These are phyloP conservation scores for Jacaranda mimosifolia DNA, from an alignment of 257 asterid species.

Conservation along the genomic window DNA sequence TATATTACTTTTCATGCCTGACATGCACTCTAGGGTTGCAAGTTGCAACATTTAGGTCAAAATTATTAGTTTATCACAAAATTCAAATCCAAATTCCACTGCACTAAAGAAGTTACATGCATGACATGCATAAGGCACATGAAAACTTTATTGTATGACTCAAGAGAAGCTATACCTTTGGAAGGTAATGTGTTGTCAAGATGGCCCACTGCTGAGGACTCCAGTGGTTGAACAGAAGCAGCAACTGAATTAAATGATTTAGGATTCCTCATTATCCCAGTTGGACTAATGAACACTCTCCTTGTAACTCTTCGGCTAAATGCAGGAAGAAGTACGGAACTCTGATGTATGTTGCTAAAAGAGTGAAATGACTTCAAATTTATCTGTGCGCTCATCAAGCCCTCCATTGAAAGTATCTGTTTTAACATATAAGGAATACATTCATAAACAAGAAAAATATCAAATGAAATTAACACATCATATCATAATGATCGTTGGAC, in stretches of 20 bases:
- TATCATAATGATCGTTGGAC: too few species aligned
- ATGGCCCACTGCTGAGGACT: constrained; percentile 46
- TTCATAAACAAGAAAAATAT: background rate
- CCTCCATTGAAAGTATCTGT: constrained; percentile 67
- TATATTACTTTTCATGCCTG: background rate
- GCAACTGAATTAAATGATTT: constrained; percentile 52
- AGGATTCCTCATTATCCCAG: constrained; percentile 48
- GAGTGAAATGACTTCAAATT: constrained; percentile 51
- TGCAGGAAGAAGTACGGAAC: constrained; percentile 37
- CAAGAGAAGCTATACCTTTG: constrained; percentile 52
- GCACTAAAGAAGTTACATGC: background rate
- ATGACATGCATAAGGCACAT: background rate
- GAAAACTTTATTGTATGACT: background rate
- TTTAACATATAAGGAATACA: constrained; percentile 16
- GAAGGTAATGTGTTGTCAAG: constrained; percentile 78
- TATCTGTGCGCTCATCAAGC: constrained; percentile 61
- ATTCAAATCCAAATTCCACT: background rate
- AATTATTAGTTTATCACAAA: constrained; percentile 8
- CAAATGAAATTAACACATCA: background rate
- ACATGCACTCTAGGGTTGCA: background rate
- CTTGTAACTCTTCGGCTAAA: constrained; percentile 46
- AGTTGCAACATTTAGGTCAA: background rate
- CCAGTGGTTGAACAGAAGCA: constrained; percentile 74
- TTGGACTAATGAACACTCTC: constrained; percentile 36
- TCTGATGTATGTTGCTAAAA: constrained; percentile 40